Evolutionary conservation across 2,329 filamentous ascomycete genomes (phyloP), one percentile per base, ranked within the genome.

Genomic region (Knufia petricola): DNA sequence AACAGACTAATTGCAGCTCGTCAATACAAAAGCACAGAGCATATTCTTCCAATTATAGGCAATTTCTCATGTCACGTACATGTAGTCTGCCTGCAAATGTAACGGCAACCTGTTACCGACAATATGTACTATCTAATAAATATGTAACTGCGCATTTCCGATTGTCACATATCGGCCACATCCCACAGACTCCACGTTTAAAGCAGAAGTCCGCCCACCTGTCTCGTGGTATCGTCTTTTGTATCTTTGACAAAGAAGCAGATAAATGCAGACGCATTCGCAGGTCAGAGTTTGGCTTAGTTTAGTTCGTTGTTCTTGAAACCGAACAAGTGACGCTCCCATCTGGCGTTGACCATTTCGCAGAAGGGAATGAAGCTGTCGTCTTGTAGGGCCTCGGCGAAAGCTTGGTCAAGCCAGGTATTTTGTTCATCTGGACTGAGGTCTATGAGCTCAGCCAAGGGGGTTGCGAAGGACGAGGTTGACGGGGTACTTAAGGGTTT

Each of bases 301-400:
- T n/a, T 42, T 17, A n/a, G n/a, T n/a, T n/a, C n/a, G n/a, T n/a
- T 24, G 10, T 24, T 42, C 21, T 36, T 46, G 20, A 15, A n/a
- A 4, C 13, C 24, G 15, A 39, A 19, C 2, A 47, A 12, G 7
- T 38, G n/a, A 28, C 17, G 23, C 13, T 39, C 32, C n/a, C 34
- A 47, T 17, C 20, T 37, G 3, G 20, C 6, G 12, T 39, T 24
- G 4, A 47, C 20, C 7, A 28, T 15, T 19, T 38, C 17, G 20
- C 44, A 47, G 12, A 39, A 12, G 13, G 36, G 44, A 10, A 39
- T 32, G 30, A 47, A 47, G 6, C 30, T 39, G 21, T 47, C 44
- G 15, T 39, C 34, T 15, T 38, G 34, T 3, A 39, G 19, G 12
- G 21, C 32, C 10, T 26, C 21, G 2, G 13, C 17, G 15, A 47